Evolutionary conservation across 2,329 filamentous ascomycete species (phyloP), one percentile per base, ranked within the genome.

Genomic region (Botrytis fragariae): DNA sequence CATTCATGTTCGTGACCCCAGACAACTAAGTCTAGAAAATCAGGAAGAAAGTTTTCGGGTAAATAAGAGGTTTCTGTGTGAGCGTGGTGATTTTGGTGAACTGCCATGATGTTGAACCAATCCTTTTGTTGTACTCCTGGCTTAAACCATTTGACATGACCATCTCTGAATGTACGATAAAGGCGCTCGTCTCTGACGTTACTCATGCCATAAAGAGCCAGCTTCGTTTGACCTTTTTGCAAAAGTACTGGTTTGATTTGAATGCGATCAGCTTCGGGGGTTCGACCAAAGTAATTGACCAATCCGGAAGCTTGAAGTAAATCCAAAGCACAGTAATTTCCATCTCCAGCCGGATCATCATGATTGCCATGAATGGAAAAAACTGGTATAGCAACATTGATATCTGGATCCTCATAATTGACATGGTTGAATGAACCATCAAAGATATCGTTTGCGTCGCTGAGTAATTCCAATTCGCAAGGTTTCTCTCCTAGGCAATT

Each of bases 1-100:
- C 96, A 99, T 82, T 99, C 95, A 80, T 99, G 96, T 82, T 99
- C 96, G 79, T 99, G 96, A 4, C 96, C 96, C 96, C 96, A 99
- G 69, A 99, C 88, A 0, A 99, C 90, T 7, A 99, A 86, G 80
- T 99, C 92, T 76, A 99, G 85, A 84, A 97, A 98, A 29, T 94
- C 91, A 0, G 96, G 97, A 0, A 99, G 85, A 79, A 98, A 96
- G 78, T 92, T 94, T 80, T 99, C 97, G 0, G 97, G 95, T 0
- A 99, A 87, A 80, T 97, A 98, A n/a, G 93, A 92, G 0, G 95
- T 98, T 29, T 95, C 90, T 0, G 93, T 97, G 80, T 98, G 92
- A 0, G 95, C 93, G 79, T 96, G 90, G 79, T 98, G 96, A 78
- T 99, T 99, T 80, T 99, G 96, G 80, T 99, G 96, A 4, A 99